These are phyloP conservation scores for Oxytropis ochrocephala DNA, from an alignment of 306 rosid genomes.

Conservation along the genomic window DNA sequence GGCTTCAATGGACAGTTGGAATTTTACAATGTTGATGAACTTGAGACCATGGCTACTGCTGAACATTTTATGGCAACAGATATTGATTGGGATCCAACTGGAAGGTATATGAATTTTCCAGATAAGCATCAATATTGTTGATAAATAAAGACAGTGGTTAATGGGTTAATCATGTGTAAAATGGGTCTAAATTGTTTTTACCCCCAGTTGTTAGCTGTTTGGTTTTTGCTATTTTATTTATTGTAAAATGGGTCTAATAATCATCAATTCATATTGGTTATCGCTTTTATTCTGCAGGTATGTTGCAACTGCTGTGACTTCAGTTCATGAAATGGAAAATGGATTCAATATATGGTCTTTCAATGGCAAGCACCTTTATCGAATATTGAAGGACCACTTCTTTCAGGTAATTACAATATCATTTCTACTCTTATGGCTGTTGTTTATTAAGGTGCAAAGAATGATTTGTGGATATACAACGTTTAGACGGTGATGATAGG, in stretches of 20 bases:
- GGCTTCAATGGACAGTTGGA: constrained; percentile 70
- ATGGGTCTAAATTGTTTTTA: background rate
- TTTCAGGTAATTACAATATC: constrained; percentile 33
- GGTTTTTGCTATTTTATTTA: background rate
- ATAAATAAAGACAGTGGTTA: background rate
- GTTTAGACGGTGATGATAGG: background rate
- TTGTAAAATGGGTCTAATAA: too few species aligned
- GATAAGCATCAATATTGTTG: background rate
- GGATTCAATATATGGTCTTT: constrained; percentile 93
- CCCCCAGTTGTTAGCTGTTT: background rate
- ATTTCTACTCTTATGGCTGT: background rate
- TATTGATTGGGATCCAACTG: constrained; percentile 92
- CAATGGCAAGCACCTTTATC: constrained; percentile 78
- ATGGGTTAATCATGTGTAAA: background rate
- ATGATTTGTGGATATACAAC: background rate
- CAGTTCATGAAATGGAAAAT: constrained; percentile 96
- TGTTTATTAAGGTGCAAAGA: background rate
- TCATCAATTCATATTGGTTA: background rate
- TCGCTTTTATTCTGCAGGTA: constrained; percentile 39
- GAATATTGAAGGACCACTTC: constrained; percentile 76
- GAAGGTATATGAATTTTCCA: constrained; percentile 45
- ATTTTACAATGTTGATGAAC: constrained; percentile 25
- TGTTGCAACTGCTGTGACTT: constrained; percentile 86
- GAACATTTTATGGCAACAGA: constrained; percentile 84
- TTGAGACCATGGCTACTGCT: constrained; percentile 73